A percentile compares a stretch with the other conserved stretches of the same genome.
phyloP scores from a whole-genome alignment of 1,284 basidiomycete genomes.

The Phlebopus sp. region DNA sequence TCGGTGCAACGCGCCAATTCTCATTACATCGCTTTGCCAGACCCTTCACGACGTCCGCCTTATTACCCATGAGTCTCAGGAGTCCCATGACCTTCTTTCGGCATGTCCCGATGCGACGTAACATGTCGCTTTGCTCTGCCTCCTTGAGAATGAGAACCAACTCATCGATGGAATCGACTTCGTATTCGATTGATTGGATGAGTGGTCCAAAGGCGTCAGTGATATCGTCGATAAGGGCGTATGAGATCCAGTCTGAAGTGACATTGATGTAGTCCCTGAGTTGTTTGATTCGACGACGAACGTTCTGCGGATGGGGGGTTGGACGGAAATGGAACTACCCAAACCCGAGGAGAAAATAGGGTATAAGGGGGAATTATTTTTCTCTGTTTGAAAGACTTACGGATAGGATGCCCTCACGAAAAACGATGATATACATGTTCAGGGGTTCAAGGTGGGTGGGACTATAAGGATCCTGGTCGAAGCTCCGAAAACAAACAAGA shows the following conservation, averaged over 20 bases:
- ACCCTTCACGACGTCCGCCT: conserved; percentile 99
- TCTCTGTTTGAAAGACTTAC: conserved; percentile 42
- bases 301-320: conserved; percentile 97
- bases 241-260: conserved; percentile 99
- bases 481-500: conserved; percentile 98
- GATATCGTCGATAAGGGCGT: conserved; percentile 99
- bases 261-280: conserved; percentile 99
- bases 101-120: conserved; percentile 90
- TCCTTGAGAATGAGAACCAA: conserved; percentile 93
- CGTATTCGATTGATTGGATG: conserved; percentile 98
- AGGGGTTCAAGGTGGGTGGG: conserved; percentile 97
- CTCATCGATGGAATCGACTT: conserved; percentile 99
- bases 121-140: conserved; percentile 62
- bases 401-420: conserved; percentile 95
- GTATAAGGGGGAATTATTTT: conserved; percentile 2
- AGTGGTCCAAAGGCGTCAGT: conserved; percentile 99
- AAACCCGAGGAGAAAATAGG: neutral
- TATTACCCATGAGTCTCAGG: conserved; percentile 95
- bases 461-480: conserved; percentile 98
- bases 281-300: conserved; percentile 97
- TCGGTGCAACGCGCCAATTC: conserved; percentile 98
- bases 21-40: conserved; percentile 98
- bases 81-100: conserved; percentile 99
- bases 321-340: conserved; percentile 95
- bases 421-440: conserved; percentile 99